Evolutionary conservation across 371 early-diverging fungal genomes (phyloP).

Genomic region (Neoconidiobolus thromboides): DNA sequence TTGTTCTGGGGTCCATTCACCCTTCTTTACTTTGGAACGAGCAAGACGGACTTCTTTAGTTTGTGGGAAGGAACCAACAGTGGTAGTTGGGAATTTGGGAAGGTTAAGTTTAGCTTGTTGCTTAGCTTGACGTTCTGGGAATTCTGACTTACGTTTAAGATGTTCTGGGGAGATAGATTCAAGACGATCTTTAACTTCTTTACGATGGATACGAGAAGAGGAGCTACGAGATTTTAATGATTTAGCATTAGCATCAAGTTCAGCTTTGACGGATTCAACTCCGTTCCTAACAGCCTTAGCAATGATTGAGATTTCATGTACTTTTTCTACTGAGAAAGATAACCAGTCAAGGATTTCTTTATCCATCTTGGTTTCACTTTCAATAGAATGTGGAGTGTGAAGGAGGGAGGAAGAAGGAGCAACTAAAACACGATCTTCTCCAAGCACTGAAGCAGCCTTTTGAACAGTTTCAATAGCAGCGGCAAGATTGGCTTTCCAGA

Average conservation of each 20-base stretch:
- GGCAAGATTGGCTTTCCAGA: slow-evolving; percentile 83
- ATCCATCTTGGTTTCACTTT: slow-evolving; percentile 60
- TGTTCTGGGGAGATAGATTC: slow-evolving; percentile 41
- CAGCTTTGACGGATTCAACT: slow-evolving; percentile 39
- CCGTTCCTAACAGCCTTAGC: slow-evolving; percentile 49
- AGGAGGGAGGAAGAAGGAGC: slow-evolving; percentile 82
- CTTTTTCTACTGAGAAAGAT: slow-evolving; percentile 83
- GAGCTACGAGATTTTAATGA: slow-evolving; percentile 51
- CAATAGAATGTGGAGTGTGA: slow-evolving; percentile 77
- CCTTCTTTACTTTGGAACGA: slow-evolving; percentile 78
- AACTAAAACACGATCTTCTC: slow-evolving; percentile 52
- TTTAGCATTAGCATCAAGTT: slow-evolving; percentile 48
- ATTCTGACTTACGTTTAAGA: slow-evolving; percentile 55
- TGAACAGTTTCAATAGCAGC: slow-evolving; percentile 44
- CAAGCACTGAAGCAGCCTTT: slow-evolving; percentile 42
- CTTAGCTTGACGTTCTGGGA: slow-evolving; percentile 44
- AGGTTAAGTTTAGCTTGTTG: slow-evolving; percentile 67
- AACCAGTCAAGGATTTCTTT: slow-evolving; percentile 76
- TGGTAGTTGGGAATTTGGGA: slow-evolving; percentile 89
- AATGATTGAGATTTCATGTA: slow-evolving; percentile 53
- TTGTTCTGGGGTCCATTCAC: slow-evolving; percentile 38
- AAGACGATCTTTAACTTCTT: slow-evolving; percentile 59
- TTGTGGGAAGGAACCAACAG: slow-evolving; percentile 96
- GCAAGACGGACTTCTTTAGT: slow-evolving; percentile 85
- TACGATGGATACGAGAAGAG: slow-evolving; percentile 66